Evolutionary conservation across 208 protist species (phyloP).

Genomic region (Leishmania amazonensis): DNA sequence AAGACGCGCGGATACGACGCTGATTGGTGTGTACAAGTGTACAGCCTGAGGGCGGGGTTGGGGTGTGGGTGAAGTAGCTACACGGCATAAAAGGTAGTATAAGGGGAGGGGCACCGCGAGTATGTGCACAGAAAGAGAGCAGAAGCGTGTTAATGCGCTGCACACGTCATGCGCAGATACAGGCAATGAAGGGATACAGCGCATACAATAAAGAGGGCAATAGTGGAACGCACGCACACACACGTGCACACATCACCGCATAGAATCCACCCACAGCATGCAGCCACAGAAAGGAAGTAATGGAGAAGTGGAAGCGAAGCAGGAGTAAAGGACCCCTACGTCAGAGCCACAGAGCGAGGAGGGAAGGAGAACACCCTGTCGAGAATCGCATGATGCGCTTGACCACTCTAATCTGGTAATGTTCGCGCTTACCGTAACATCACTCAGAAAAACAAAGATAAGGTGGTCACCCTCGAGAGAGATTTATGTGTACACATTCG

Average conservation of each 20-base stretch:
- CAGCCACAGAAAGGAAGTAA: conserved; percentile 4
- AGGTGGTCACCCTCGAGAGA: neutral
- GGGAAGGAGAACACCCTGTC: neutral
- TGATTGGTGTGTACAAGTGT: neutral
- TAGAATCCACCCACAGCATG: neutral
- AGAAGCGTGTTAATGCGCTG: neutral
- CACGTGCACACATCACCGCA: neutral
- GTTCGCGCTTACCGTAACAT: too few relatives aligned
- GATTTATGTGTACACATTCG: neutral
- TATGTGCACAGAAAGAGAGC: neutral
- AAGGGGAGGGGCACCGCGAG: neutral
- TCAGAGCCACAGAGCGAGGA: neutral
- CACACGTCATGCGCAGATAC: neutral
- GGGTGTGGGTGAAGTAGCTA: neutral
- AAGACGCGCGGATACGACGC: neutral
- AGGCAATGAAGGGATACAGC: neutral
- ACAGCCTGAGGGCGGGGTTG: neutral
- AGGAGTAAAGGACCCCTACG: neutral
- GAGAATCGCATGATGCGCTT: neutral
- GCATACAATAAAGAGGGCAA: neutral
- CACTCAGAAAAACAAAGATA: neutral
- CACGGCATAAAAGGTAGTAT: neutral
- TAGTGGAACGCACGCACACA: neutral
- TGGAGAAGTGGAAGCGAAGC: conserved; percentile 9
- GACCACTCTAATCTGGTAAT: neutral